Evolutionary conservation across 2,329 filamentous ascomycete species (phyloP).

Genomic region (Pezicula rhizophila): DNA sequence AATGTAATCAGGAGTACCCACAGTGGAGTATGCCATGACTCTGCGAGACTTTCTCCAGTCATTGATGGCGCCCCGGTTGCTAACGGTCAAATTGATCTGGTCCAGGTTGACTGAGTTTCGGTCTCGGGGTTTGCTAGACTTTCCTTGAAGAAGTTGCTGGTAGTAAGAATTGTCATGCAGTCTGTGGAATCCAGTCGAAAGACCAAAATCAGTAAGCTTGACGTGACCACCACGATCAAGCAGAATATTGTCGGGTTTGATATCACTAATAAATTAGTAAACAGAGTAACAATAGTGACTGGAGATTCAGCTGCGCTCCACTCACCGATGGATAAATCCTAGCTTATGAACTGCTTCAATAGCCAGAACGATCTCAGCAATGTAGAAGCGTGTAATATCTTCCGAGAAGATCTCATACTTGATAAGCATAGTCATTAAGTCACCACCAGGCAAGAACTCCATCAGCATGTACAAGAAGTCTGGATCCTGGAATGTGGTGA

Average conservation of each 20-base stretch:
- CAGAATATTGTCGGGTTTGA: constrained; percentile 98
- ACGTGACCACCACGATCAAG: constrained; percentile 94
- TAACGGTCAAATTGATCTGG: constrained; percentile 96
- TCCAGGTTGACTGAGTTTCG: constrained; percentile 93
- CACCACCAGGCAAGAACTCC: constrained; percentile 97
- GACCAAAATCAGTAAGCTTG: constrained; percentile 95
- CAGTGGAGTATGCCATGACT: constrained; percentile 95
- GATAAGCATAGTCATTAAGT: constrained; percentile 99
- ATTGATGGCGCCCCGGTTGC: constrained; percentile 96
- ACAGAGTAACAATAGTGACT: neutral
- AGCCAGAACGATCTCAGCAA: constrained; percentile 96
- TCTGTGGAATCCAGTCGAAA: constrained; percentile 96
- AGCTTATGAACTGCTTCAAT: constrained; percentile 98
- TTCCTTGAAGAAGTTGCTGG: constrained; percentile 84
- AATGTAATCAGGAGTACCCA: constrained; percentile 97
- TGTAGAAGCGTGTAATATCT: constrained; percentile 98
- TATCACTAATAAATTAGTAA: constrained; percentile 60
- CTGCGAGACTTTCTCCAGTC: constrained; percentile 96
- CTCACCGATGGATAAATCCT: constrained; percentile 95
- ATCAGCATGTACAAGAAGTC: constrained; percentile 98
- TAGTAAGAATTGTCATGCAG: constrained; percentile 98
- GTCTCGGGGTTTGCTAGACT: constrained; percentile 66
- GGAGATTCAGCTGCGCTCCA: constrained; percentile 4
- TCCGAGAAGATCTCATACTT: constrained; percentile 99
- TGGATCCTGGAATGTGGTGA: constrained; percentile 93